Evolutionary conservation across 2,329 filamentous ascomycete species (phyloP), one percentile per base, ranked within the genome.

Genomic region (Gnomoniopsis smithogilvyi): DNA sequence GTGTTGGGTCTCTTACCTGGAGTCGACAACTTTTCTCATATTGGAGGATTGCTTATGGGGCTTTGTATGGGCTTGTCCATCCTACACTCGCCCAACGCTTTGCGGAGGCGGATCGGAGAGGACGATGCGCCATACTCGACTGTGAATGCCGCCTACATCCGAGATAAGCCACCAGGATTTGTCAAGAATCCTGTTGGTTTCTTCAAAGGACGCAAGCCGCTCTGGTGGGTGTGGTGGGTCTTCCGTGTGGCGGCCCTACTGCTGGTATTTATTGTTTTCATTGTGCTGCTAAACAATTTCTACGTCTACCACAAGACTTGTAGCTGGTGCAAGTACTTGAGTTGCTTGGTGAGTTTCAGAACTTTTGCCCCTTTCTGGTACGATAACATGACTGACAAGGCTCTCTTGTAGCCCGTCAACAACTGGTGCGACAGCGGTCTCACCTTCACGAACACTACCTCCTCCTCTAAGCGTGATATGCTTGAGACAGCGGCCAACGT

Each of bases 191-290:
- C 89, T 0, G 71, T 87, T 3, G 87, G 85, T 6, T 97, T 97
- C 75, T 98, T 98, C 78, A 94, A 93, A 72, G 92, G 91, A 21
- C 84, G 95, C 19, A 96, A 96, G 72, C 89, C 90, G 22, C 80
- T 96, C 8, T 99, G 95, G 95, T 99, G 95, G 95, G 89, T 79
- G 6, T 99, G 95, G 95, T 98, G 94, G 94, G 74, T 96, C 22
- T 81, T 98, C 30, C 85, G 95, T 19, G 90, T 84, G 1, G 91
- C 83, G 0, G 88, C 89, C 24, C 77, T 99, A 54, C 82, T 96
- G 8, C 82, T 87, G n/a, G 89, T 93, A 36, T 79, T 96, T 38
- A 82, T 96, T 45, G 88, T 89, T 1, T 97, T 98, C 71, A 90
- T 96, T 62, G 76, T 97, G 48, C 78, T 99, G 55, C 73, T 98